These are phyloP conservation scores for Leptographium galeiforme DNA, from an alignment of 2,329 filamentous ascomycete genomes.

Conservation along the genomic window DNA sequence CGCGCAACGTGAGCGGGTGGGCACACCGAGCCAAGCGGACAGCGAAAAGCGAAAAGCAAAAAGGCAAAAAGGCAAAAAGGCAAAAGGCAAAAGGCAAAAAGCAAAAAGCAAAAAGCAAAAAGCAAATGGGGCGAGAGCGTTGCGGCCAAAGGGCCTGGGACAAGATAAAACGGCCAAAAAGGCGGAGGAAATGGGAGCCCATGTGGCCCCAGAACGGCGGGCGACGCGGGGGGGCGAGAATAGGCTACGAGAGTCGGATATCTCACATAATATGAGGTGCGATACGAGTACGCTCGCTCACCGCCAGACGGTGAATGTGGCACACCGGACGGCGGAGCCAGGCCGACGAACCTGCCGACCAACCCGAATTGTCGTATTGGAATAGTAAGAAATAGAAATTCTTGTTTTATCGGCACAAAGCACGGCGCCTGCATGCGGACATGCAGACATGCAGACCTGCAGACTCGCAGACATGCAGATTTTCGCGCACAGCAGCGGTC, in stretches of 20 bases:
- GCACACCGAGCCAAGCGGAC: not conserved
- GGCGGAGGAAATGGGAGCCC: not conserved
- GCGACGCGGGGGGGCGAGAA: not conserved
- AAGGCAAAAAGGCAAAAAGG: not conserved
- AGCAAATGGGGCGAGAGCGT: not conserved
- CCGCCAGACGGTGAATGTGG: not conserved
- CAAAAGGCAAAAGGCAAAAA: not conserved
- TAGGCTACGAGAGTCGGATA: not conserved
- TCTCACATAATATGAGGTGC: too few relatives aligned
- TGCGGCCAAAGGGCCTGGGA: not conserved
- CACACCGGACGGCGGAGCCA: not conserved
- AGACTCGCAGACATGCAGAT: too few relatives aligned
- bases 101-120: not conserved
- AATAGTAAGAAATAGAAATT: not conserved
- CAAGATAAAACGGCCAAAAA: not conserved
- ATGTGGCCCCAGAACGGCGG: not conserved
- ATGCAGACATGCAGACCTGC: not conserved
- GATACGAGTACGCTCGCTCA: not conserved
- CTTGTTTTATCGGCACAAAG: not conserved
- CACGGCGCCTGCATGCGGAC: not conserved
- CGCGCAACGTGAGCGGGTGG: not conserved
- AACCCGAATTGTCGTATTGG: not conserved
- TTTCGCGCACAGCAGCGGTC: too few relatives aligned
- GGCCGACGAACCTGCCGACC: not conserved
- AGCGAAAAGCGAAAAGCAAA: not conserved